Evolutionary conservation across 225 moss, liverwort and hornwort species (phyloP).

Genomic region (Antitrichia curtipendula): DNA sequence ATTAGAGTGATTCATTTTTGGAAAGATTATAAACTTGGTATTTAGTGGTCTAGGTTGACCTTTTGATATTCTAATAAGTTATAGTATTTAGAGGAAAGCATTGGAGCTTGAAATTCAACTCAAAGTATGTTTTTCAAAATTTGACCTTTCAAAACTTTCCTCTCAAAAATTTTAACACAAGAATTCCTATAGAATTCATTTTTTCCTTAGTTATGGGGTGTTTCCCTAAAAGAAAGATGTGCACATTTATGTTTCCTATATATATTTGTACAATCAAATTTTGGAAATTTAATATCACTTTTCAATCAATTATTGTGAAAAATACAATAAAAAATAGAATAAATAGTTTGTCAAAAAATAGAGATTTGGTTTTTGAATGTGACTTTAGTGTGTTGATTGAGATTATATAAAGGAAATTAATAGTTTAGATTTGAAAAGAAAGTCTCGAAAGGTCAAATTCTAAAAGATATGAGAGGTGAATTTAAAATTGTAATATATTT

Average conservation of each 20-base stretch:
- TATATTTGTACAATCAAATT: neutral
- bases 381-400: neutral
- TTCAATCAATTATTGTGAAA: neutral
- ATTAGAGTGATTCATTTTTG: neutral
- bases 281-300: neutral
- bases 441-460: neutral
- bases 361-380: neutral
- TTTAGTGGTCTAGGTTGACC: neutral
- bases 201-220: rapidly evolving
- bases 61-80: neutral
- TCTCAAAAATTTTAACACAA: neutral
- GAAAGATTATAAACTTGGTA: neutral
- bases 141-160: too few relatives aligned
- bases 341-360: too few relatives aligned
- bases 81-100: neutral
- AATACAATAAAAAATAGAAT: neutral
- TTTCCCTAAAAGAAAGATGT: neutral
- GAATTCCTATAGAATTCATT: neutral
- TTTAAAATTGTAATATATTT: neutral
- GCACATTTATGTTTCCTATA: neutral
- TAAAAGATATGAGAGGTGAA: neutral
- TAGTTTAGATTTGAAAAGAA: neutral
- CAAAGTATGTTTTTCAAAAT: neutral
- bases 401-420: too few relatives aligned
- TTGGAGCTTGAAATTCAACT: neutral